Evolutionary conservation across 352 stramenopile species (phyloP).

Genomic region (Phytophthora vignae): DNA sequence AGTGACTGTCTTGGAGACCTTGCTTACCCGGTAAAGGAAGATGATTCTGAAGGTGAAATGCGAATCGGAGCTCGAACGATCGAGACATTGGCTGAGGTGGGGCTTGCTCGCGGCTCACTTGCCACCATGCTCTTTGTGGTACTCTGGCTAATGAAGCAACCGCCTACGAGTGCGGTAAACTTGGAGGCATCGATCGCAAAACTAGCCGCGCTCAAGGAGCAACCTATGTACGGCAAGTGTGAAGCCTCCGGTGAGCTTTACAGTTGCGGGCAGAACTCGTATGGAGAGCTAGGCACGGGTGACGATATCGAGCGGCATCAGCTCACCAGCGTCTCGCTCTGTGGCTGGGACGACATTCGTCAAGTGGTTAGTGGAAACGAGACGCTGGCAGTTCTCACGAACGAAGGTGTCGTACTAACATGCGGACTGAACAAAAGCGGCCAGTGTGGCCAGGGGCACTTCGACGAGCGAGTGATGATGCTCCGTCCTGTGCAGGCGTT

Average conservation of each 20-base stretch:
- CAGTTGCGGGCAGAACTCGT: slow-evolving; percentile 90
- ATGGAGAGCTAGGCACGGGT: slow-evolving; percentile 86
- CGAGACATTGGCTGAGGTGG: slow-evolving; percentile 80
- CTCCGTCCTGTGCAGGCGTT: slow-evolving; percentile 80
- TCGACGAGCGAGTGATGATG: slow-evolving; percentile 89
- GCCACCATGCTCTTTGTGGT: slow-evolving; percentile 76
- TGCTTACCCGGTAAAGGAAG: slow-evolving; percentile 27
- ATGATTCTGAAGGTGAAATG: slow-evolving; percentile 28
- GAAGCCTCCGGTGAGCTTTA: slow-evolving; percentile 88
- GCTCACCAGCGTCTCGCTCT: slow-evolving; percentile 79
- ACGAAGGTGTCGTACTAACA: slow-evolving; percentile 81
- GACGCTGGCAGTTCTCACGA: slow-evolving; percentile 83
- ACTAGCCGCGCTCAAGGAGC: slow-evolving; percentile 81
- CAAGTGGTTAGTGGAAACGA: slow-evolving; percentile 89
- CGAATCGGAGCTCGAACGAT: slow-evolving; percentile 63
- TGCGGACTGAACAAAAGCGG: slow-evolving; percentile 91
- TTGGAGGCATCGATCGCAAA: slow-evolving; percentile 69
- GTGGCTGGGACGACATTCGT: slow-evolving; percentile 85
- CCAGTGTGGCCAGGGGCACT: slow-evolving; percentile 88
- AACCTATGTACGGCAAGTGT: slow-evolving; percentile 88
- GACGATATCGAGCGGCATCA: slow-evolving; percentile 87
- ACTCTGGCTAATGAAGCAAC: slow-evolving; percentile 75
- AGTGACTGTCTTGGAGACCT: slow-evolving; percentile 74
- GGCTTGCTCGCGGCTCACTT: slow-evolving; percentile 73
- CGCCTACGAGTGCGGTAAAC: slow-evolving; percentile 50